Evolutionary conservation across 495 filamentous ascomycete species (phyloP), one percentile per base, ranked within the genome.

Genomic region (Aspergillus bridgeri): DNA sequence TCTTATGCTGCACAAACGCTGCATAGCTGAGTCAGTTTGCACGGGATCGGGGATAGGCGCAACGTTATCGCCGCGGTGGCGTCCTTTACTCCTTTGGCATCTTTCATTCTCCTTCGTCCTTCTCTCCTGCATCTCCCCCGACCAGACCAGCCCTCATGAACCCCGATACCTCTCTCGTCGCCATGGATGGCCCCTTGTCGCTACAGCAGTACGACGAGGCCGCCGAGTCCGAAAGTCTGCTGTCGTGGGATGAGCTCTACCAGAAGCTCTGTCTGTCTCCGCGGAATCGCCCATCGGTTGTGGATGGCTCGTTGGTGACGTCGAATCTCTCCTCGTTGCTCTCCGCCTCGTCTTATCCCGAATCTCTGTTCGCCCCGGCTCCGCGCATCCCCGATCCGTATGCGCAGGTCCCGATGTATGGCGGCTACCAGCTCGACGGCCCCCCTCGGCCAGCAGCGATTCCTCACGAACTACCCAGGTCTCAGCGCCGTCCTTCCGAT

Each of bases 261-360:
- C 50, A 52, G 19, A 52, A 52, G 19, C 29, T 43, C 8, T 15
- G 42, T 29, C 23, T 52, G 42, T 42, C 50, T 5, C 50, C 50
- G 0, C 50, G 50, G 20, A n/a, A 22, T 42, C 50, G 50, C 5
- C 50, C 50, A 19, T 52, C 50, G 5, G 13, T 52, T 7, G 29
- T 43, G 2, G 50, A 52, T 3, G 23, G 29, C 18, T 24, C 50
- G 2, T 8, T 52, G 15, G 51, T 33, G 25, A 50, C 44, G 17
- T 46, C 59, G 24, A 48, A 67, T 33, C 48, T 67, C 6, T 56
- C 47, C 6, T 59, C 56, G 33, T 53, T 67, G 50, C 65, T 67
- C 19, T 67, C 65, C 6, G 60, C 66, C 22, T 63, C 61, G 44
- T 70, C 67, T 3, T 67, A 70, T 48, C 64, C 64, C 4, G 49